Conservation (phyloP, 768 basidiomycete genomes). For the Antrodiella citrinella region DNA sequence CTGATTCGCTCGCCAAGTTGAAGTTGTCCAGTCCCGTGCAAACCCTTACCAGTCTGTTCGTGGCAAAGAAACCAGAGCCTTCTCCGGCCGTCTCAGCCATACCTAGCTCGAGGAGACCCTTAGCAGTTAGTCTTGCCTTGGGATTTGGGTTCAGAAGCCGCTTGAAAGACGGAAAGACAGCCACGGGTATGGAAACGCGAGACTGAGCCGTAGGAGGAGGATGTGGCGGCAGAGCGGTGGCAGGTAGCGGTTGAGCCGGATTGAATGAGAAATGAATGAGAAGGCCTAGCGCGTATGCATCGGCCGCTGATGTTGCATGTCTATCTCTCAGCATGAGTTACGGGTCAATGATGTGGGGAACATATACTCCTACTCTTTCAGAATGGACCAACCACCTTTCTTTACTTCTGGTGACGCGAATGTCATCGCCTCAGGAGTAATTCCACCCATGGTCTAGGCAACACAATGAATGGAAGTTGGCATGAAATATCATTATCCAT, state of each 20-base stretch:
- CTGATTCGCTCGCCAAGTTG: constrained; percentile 68
- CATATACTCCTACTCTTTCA: constrained; percentile 64
- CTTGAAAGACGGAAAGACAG: constrained; percentile 77
- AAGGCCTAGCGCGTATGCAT: constrained; percentile 84
- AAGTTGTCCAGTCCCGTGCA: constrained; percentile 85
- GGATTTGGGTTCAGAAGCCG: constrained; percentile 86
- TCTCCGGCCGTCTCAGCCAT: constrained; percentile 55
- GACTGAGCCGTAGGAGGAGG: constrained; percentile 71
- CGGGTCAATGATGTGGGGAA: constrained; percentile 7
- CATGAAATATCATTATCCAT: neutral
- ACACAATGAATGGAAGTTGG: neutral
- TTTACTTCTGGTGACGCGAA: constrained; percentile 82
- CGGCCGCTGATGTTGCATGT: constrained; percentile 36
- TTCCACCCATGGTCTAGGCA: constrained; percentile 55
- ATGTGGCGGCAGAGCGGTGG: constrained; percentile 64
- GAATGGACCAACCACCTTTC: constrained; percentile 72
- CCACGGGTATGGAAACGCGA: constrained; percentile 65
- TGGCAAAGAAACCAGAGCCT: constrained; percentile 68
- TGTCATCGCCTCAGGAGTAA: constrained; percentile 50
- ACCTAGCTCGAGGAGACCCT: constrained; percentile 73
- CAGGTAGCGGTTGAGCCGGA: constrained; percentile 62
- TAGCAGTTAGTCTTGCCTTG: constrained; percentile 66
- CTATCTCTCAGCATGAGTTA: constrained; percentile 29
- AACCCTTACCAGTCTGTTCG: constrained; percentile 77
- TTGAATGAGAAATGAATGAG: constrained; percentile 87